Percentiles rank a stretch among this genome's conserved stretches.
phyloP scores from a whole-genome alignment of 2,329 filamentous ascomycete genomes.

The Leptographium flavum region DNA sequence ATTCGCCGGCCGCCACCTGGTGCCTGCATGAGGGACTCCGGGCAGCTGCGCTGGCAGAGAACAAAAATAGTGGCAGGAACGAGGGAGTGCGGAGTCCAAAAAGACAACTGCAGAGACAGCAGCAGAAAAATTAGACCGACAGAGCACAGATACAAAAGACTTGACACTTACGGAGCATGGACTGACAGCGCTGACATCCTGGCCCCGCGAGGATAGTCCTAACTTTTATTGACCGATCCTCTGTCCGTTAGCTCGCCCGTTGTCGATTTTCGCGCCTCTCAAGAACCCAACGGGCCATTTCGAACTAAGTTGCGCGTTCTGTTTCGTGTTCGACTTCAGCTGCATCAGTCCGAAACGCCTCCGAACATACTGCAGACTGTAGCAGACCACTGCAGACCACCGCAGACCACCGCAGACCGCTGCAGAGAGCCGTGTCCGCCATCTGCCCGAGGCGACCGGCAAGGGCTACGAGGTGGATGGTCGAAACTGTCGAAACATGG shows the following conservation, averaged over 20 bases:
- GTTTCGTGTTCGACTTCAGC: too few relatives aligned
- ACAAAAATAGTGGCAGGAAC: constrained; percentile 1
- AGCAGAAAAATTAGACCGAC: background rate
- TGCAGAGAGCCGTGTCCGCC: background rate
- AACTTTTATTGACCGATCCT: background rate
- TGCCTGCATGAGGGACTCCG: constrained; percentile 12
- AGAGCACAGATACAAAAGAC: background rate
- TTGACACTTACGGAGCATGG: background rate
- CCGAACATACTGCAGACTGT: background rate
- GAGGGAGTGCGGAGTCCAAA: background rate
- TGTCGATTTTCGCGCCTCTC: background rate
- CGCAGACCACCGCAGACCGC: background rate
- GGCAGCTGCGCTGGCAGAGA: background rate
- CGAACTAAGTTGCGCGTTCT: background rate
- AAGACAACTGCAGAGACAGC: background rate
- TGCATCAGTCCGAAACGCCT: background rate
- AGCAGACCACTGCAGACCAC: background rate
- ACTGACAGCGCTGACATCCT: background rate
- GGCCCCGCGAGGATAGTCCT: background rate
- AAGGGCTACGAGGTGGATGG: background rate
- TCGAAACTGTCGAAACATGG: constrained; percentile 3
- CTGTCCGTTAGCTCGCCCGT: background rate
- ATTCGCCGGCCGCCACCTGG: constrained; percentile 8
- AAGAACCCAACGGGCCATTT: background rate
- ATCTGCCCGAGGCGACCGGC: background rate